Evolutionary conservation across 495 filamentous ascomycete species (phyloP), one percentile per base, ranked within the genome.

Genomic region (Aspergillus avenaceus): DNA sequence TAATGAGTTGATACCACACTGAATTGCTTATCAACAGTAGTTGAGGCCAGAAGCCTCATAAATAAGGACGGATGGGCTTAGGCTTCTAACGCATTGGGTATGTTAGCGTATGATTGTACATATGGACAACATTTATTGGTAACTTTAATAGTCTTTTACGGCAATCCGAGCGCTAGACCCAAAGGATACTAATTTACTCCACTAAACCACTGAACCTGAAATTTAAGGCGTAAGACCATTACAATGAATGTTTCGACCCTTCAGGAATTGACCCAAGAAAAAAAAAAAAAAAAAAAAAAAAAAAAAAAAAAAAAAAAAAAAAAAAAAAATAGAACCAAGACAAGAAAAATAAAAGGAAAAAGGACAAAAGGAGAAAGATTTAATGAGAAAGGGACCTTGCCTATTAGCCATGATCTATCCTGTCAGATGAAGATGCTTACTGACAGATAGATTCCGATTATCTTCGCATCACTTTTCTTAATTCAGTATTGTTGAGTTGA

Each of bases 71-170:
- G 21, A 38, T 18, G 18, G 34, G 34, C 14, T 38, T n/a, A n/a
- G 19, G 11, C 23, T 38, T 24, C 26, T 43, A 43, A 16, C 28
- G 41, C 23, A 27, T 26, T 18, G 22, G 34, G 34, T 38, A 38
- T 38, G 18, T 38, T 38, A 38, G 34, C 34, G 13, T 34, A 32
- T 8, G 43, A 46, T 8, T 29, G 47, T n/a, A 32, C 36, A 49
- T 24, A 41, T 41, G 14, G 47, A 31, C 34, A 31, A 7, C 25
- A n/a, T 19, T 29, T 27, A 49, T 49, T 49, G 47, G 47, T 26
- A 49, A 23, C 47, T 8, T 26, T 40, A 31, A 28, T 21, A 31
- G 22, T 46, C 23, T 23, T 43, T 38, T 21, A 9, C 16, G 16
- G 16, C 34, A 38, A 38, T 38, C 34, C 18, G 18, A 5, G n/a